Base-by-base conservation (phyloP, 495 filamentous ascomycete genomes). In the Tuber brumale region DNA sequence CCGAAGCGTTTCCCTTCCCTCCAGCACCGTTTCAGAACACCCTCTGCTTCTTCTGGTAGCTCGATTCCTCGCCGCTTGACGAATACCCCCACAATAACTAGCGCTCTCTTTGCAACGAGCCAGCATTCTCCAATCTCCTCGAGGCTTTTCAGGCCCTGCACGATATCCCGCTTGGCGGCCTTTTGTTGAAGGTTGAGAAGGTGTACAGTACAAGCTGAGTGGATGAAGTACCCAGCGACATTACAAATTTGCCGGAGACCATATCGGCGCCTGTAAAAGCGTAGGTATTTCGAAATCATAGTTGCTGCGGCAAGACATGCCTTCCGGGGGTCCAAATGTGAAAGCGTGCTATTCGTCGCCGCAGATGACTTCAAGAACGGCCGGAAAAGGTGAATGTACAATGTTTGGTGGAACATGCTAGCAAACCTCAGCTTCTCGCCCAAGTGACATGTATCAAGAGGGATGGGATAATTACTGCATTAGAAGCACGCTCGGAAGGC, bases 81-180 rank as follows among this genome's bases (percentile, higher is more conserved):
- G n/a, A 96, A 89, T 41, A 95, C 88, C 74, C 91, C 93, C 57
- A 99, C 86, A 51, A 97, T 97, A 73, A 90, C 87, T 2, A 98
- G 87, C 0, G 96, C 94, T 35, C 95, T 88, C 45, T 94, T 87
- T 19, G 94, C 96, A 80, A 94, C 95, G 5, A 93, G 89, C 95
- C 95, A 99, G 76, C 92, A 90, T 84, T 97, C 95, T 1, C 92
- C 94, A 79, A 99, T 97, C 82, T 99, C 96, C 84, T 98, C 95
- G 19, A 98, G 89, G 76, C 95, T 92, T 73, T 92, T 92, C n/a
- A 97, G 87, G 9, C 94, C 93, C 76, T 97, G 94, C 18, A 92
- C 89, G 69, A 98, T 91, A 84, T 99, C 95, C 79, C 95, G 86
- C 77, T 88, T 91, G 14, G 95, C 93, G 51, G 92, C 93, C 80